Conservation (phyloP, 768 basidiomycete genomes). For the Trametopsis cervina region DNA sequence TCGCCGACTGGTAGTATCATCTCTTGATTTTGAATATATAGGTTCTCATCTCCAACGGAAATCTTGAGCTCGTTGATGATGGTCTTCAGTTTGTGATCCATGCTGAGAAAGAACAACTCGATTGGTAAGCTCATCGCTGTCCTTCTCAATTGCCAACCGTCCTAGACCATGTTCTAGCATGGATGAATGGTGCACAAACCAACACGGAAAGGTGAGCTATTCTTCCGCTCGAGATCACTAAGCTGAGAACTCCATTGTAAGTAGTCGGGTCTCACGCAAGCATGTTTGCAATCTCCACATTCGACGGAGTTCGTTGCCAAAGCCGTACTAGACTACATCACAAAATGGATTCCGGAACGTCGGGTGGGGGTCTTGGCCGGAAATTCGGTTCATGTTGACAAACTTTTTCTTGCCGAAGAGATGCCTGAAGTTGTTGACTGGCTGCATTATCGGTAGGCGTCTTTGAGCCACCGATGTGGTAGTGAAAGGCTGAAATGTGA, state of each 20-base stretch:
- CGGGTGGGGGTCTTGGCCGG: constrained; percentile 72
- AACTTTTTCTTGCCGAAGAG: constrained; percentile 59
- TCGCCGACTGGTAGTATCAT: constrained; percentile 1
- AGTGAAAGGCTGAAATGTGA: too few relatives aligned
- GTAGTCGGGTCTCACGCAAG: constrained; percentile 77
- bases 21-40: constrained; percentile 22
- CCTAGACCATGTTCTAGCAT: constrained; percentile 42
- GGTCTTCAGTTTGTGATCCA: constrained; percentile 73
- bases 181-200: constrained; percentile 81
- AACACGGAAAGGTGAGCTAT: constrained; percentile 61
- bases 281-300: constrained; percentile 69
- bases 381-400: constrained; percentile 81
- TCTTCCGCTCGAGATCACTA: background rate
- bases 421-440: constrained; percentile 80
- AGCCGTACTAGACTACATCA: constrained; percentile 68
- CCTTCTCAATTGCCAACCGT: background rate
- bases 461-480: background rate
- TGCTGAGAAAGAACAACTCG: constrained; percentile 62
- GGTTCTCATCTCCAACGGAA: constrained; percentile 85
- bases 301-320: constrained; percentile 51
- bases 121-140: constrained; percentile 42
- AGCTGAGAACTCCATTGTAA: constrained; percentile 2
- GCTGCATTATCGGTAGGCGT: constrained; percentile 68
- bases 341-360: constrained; percentile 72
- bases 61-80: constrained; percentile 72